phyloP scores from a whole-genome alignment of 1,284 basidiomycete species.

The Psilocybe mexicana region DNA sequence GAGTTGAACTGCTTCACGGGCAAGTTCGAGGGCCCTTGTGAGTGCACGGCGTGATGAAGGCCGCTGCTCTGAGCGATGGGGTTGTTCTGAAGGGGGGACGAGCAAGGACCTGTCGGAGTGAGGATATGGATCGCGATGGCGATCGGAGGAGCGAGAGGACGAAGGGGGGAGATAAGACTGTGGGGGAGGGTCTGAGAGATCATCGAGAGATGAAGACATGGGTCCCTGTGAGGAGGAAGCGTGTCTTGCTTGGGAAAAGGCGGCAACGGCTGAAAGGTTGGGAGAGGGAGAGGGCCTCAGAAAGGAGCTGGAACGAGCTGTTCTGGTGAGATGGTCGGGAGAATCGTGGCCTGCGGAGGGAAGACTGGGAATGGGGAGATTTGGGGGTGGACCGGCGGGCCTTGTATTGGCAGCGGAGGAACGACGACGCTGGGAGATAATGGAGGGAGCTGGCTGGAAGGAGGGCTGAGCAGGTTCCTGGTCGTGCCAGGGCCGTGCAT shows the following conservation, averaged over 20 bases:
- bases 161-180: slow-evolving; percentile 46
- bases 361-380: slow-evolving; percentile 66
- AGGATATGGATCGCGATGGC: slow-evolving; percentile 21
- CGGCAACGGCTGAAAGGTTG: slow-evolving; percentile 56
- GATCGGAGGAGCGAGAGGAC: slow-evolving; percentile 36
- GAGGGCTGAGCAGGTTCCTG: slow-evolving; percentile 30
- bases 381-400: slow-evolving; percentile 73
- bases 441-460: slow-evolving; percentile 31
- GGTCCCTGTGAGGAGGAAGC: slow-evolving; percentile 35
- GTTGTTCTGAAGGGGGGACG: slow-evolving; percentile 37
- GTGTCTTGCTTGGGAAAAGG: slow-evolving; percentile 58
- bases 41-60: slow-evolving; percentile 79
- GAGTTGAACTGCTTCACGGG: slow-evolving; percentile 77
- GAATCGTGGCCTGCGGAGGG: slow-evolving; percentile 30
- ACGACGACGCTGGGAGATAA: slow-evolving; percentile 56
- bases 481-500: slow-evolving; percentile 51
- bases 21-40: slow-evolving; percentile 78
- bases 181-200: slow-evolving; percentile 60
- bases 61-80: slow-evolving; percentile 38
- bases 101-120: slow-evolving; percentile 29
- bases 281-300: slow-evolving; percentile 53
- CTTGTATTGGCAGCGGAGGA: slow-evolving; percentile 63
- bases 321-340: slow-evolving; percentile 16
- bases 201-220: slow-evolving; percentile 43
- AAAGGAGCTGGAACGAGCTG: slow-evolving; percentile 39